Base-by-base conservation (phyloP, 371 early-diverging fungal species). In the Phascolomyces articulosus region DNA sequence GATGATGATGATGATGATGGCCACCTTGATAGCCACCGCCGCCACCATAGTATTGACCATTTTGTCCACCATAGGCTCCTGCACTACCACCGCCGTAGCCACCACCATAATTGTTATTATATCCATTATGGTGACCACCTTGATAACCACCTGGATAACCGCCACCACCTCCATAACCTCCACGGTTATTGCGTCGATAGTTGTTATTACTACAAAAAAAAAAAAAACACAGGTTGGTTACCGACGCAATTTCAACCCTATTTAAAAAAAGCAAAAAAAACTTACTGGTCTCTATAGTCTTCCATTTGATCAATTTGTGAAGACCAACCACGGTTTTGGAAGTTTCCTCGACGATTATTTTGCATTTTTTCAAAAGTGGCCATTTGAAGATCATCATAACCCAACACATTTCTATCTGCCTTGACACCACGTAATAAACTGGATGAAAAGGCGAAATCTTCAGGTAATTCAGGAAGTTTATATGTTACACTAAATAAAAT, bases 301-400 rank as follows among this genome's bases (percentile, higher is more conserved):
- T 78, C 76, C 65, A 78, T 58, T 48, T 81, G 82, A 6, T 81
- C 73, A n/a, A 78, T 60, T 57, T 81, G 82, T 23, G 94, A 91
- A 0, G 40, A 18, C 63, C 63, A 62, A 28, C 63, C 51, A 20
- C 60, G 60, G 27, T 55, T 44, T 15, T 44, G 44, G 16, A 13
- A 41, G 20, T 65, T 65, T 13, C 27, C 40, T 20, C 65, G 62
- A 26, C 71, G 72, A 23, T 69, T 67, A 2, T 44, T 13, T 44
- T 44, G 48, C 47, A 66, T 20, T 77, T 79, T 82, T 59, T 82
- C 82, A 68, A 82, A 82, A 3, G 79, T 84, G 24, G 87, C 85
- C 55, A 70, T 65, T 38, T 84, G 82, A 18, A 85, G 58, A 73
- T 90, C 90, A 41, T 87, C 85, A 27, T 77, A 74, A 2, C 66